Conservation (phyloP, 2,329 filamentous ascomycete genomes). For the Arthrobotrys megalospora region DNA sequence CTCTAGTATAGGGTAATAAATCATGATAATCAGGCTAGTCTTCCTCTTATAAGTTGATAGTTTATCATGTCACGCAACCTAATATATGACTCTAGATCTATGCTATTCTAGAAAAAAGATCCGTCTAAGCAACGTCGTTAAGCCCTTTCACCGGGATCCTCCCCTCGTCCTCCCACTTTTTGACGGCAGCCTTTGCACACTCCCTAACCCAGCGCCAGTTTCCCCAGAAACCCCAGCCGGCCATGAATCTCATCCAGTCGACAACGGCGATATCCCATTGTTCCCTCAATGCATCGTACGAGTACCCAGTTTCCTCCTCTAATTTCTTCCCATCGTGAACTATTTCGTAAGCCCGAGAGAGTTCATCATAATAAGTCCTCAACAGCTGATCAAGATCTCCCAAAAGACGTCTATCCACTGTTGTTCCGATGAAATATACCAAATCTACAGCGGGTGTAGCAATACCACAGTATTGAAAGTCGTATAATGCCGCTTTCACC, state of each 20-base stretch:
- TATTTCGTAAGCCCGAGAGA: constrained; percentile 38
- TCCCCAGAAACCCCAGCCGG: constrained; percentile 64
- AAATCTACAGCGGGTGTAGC: constrained; percentile 76
- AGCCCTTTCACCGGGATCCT: constrained; percentile 1
- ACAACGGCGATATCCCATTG: constrained; percentile 79
- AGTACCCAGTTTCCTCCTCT: constrained; percentile 68
- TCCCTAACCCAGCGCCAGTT: constrained; percentile 60
- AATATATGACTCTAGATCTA: no score
- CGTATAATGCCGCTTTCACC: constrained; percentile 73
- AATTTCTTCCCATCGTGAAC: constrained; percentile 58
- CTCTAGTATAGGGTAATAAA: no score
- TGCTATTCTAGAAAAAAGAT: no score
- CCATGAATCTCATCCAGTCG: constrained; percentile 73
- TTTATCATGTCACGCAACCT: no score
- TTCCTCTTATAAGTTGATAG: no score
- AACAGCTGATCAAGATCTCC: constrained; percentile 72
- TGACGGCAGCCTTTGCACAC: constrained; percentile 42
- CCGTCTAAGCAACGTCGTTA: neutral
- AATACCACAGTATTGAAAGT: constrained; percentile 79
- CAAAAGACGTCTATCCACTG: constrained; percentile 67
- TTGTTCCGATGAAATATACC: constrained; percentile 70
- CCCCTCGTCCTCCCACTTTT: constrained; percentile 42
- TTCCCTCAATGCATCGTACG: constrained; percentile 72
- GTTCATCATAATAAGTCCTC: constrained; percentile 68
- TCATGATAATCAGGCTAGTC: no score